Evolutionary conservation across 1,139 yeast genomes (phyloP), one percentile per base, ranked within the genome.

Genomic region (Tardiomyces digboiensis): DNA sequence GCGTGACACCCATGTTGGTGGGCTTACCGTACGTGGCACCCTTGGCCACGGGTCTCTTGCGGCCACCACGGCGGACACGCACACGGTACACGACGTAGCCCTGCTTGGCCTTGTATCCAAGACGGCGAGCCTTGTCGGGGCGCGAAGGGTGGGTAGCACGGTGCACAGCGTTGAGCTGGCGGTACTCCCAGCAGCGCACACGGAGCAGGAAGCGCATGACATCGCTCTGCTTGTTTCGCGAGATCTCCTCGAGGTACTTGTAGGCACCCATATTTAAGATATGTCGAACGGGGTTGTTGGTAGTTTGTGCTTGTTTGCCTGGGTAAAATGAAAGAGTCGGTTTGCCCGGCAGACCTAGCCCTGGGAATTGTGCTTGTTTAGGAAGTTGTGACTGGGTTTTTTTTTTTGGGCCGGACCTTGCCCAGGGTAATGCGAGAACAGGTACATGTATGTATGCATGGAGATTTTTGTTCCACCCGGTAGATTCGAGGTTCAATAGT

Each of bases 11-110:
- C 80, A 87, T 95, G 95, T 91, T 91, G 80, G 98, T 91, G 82
- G 98, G 98, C 85, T 91, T 91, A 86, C 98, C 98, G 83, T 89
- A 89, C 71, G 97, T 91, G 67, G 97, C 97, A 85, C 98, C 98
- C 91, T 91, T 91, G 78, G 94, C 89, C 67, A 84, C 97, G 67
- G 97, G 97, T 80, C 96, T 87, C 96, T 91, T 91, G 83, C 98
- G 89, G 80, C 93, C 91, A 80, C 98, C 98, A 79, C 98, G 87
- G 81, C 97, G 88, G 66, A 91, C 98, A 78, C 98, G 88, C 73
- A 89, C 76, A 76, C 98, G 85, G 95, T 76, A 91, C 80, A 91
- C 80, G 60, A 86, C 97, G 71, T 86, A 91, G 64, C 98, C 98
- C 80, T 91, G 98, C 84, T 91, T 91, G 76, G 98, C 98, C 84